Evolutionary conservation across 108 stramenopile species (phyloP).

Genomic region (Pseudonitzschia multiseries): DNA sequence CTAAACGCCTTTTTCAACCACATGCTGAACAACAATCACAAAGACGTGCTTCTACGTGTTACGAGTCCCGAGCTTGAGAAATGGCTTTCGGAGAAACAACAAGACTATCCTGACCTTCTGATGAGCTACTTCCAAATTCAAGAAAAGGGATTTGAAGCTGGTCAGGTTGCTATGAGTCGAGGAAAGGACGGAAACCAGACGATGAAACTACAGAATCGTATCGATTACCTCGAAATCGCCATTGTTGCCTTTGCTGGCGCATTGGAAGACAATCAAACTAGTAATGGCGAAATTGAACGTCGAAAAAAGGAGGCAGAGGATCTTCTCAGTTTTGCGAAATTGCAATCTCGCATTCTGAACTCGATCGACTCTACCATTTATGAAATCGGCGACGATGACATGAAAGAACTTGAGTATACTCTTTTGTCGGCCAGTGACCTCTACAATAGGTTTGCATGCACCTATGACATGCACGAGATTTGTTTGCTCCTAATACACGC

Average conservation of each 20-base stretch:
- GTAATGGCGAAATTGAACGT: conserved; percentile 34
- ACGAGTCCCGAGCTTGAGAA: conserved; percentile 64
- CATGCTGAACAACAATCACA: conserved; percentile 57
- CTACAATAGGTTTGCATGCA: conserved; percentile 75
- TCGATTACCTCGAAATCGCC: conserved; percentile 70
- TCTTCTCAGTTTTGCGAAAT: conserved; percentile 61
- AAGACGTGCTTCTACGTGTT: conserved; percentile 66
- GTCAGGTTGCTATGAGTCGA: conserved; percentile 51
- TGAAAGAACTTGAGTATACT: conserved; percentile 42
- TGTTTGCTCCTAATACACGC: conserved; percentile 72
- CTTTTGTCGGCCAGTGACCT: conserved; percentile 66
- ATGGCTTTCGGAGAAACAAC: conserved; percentile 57
- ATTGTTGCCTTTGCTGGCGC: conserved; percentile 56
- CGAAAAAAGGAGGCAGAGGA: conserved; percentile 48
- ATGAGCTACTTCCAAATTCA: conserved; percentile 77
- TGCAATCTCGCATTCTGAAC: conserved; percentile 68
- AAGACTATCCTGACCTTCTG: conserved; percentile 52
- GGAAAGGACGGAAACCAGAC: conserved; percentile 42
- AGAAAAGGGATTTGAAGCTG: conserved; percentile 58
- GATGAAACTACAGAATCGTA: conserved; percentile 54
- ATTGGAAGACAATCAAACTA: conserved; percentile 19
- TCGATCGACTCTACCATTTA: conserved; percentile 48
- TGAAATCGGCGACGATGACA: conserved; percentile 38
- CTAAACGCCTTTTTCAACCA: conserved; percentile 64
- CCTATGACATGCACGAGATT: conserved; percentile 66